Conservation (phyloP, 208 protist genomes). For the Wallacemonas sp. region DNA sequence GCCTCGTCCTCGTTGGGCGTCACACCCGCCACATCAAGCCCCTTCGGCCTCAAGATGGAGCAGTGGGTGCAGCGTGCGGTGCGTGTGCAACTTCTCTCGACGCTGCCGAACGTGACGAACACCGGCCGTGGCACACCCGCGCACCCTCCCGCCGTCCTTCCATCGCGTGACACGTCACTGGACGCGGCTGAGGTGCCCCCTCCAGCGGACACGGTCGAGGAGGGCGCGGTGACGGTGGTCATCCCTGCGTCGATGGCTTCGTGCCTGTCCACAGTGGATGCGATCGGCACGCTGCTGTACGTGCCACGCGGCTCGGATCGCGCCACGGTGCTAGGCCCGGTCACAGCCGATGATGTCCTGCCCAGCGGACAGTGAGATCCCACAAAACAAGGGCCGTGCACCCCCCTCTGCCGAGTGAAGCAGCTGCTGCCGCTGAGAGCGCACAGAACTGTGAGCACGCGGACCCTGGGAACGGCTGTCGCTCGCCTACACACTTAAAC, state of each 20-base stretch:
- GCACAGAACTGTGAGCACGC: too few species aligned
- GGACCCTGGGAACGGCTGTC: too few species aligned
- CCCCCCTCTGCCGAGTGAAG: too few species aligned
- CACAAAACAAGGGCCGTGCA: too few species aligned
- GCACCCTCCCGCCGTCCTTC: too few species aligned
- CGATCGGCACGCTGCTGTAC: constrained; percentile 11
- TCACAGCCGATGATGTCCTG: neutral
- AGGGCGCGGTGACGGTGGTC: neutral
- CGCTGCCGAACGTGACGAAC: neutral
- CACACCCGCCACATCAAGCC: neutral
- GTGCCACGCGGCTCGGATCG: neutral
- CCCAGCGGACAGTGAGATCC: neutral
- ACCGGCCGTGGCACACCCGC: too few species aligned
- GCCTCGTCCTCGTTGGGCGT: neutral
- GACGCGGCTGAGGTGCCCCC: neutral
- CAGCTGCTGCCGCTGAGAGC: too few species aligned
- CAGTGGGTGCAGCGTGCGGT: constrained; percentile 8
- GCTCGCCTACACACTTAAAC: too few species aligned
- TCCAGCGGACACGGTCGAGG: neutral
- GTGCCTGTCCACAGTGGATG: neutral
- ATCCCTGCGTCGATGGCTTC: neutral
- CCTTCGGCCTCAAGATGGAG: neutral
- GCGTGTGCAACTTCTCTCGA: constrained; percentile 4
- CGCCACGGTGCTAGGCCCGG: constrained; percentile 4
- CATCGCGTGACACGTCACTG: too few species aligned